Percentiles rank a stretch among this genome's conserved stretches.
These are phyloP conservation scores for Ehretia macrophylla DNA, from an alignment of 257 asterid species.

Conservation along the genomic window DNA sequence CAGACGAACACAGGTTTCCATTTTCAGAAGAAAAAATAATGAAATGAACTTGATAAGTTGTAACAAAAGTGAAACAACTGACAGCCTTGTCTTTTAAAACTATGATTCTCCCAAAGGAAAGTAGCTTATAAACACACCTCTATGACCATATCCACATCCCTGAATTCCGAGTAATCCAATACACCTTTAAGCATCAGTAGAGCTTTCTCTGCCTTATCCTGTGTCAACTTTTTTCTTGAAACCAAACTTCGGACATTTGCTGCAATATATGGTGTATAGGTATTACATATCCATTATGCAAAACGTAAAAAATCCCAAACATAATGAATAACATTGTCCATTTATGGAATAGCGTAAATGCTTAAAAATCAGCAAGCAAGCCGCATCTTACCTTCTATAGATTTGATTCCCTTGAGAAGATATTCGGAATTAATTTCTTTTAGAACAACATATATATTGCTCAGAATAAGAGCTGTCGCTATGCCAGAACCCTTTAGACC, in stretches of 20 bases:
- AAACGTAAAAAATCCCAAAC: background rate
- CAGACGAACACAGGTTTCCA: too few species aligned
- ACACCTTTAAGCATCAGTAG: constrained; percentile 69
- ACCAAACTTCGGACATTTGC: constrained; percentile 72
- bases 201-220: constrained; percentile 72
- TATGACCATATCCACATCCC: constrained; percentile 89
- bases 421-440: constrained; percentile 86
- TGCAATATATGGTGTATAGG: constrained; percentile 27
- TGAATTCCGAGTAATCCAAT: constrained; percentile 79
- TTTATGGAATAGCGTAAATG: too few species aligned
- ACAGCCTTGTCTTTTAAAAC: too few species aligned
- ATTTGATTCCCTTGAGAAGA: constrained; percentile 77
- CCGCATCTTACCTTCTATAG: constrained; percentile 58
- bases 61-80: too few species aligned
- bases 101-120: too few species aligned
- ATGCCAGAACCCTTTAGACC: constrained; percentile 99
- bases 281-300: background rate
- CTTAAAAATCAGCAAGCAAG: background rate
- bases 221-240: constrained; percentile 62
- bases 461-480: constrained; percentile 80
- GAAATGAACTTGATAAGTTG: too few species aligned
- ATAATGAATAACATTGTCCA: background rate
- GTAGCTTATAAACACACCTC: constrained; percentile 44
- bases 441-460: constrained; percentile 57
- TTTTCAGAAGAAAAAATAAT: too few species aligned